Conservation (phyloP, 2,329 filamentous ascomycete species). For the Fonsecaea multimorphosa region DNA sequence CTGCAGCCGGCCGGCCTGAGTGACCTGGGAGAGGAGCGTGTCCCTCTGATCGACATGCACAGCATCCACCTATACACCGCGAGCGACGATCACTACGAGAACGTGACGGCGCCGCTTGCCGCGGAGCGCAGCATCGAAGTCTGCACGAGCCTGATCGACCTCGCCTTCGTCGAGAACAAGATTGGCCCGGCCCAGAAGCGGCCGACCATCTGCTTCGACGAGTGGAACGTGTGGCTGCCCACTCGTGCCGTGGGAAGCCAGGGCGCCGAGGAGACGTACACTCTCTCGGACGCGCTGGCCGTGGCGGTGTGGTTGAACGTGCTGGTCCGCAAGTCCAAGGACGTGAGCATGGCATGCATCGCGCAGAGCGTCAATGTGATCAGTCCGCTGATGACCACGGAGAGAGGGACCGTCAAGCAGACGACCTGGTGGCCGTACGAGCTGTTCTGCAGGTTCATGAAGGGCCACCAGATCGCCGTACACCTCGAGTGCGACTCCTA, state of each 20-base stretch:
- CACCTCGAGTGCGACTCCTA: conserved; percentile 71
- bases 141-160: conserved; percentile 70
- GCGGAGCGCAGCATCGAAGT: conserved; percentile 78
- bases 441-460: conserved; percentile 74
- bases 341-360: conserved; percentile 79
- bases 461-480: conserved; percentile 70
- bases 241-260: conserved; percentile 71
- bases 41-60: conserved; percentile 74
- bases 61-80: conserved; percentile 80
- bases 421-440: conserved; percentile 77
- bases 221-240: conserved; percentile 86
- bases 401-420: conserved; percentile 69
- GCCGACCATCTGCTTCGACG: conserved; percentile 79
- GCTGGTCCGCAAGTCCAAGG: conserved; percentile 72
- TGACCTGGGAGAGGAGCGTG: conserved; percentile 45
- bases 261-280: conserved; percentile 76
- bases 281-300: conserved; percentile 75
- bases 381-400: conserved; percentile 74
- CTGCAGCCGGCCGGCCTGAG: conserved; percentile 57
- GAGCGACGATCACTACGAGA: conserved; percentile 56
- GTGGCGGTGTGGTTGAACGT: conserved; percentile 77
- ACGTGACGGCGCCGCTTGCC: conserved; percentile 68
- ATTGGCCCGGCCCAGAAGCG: conserved; percentile 62
- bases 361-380: conserved; percentile 81
- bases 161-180: conserved; percentile 70